Conservation (phyloP, 2,329 filamentous ascomycete species). For the Microdochium nivale region DNA sequence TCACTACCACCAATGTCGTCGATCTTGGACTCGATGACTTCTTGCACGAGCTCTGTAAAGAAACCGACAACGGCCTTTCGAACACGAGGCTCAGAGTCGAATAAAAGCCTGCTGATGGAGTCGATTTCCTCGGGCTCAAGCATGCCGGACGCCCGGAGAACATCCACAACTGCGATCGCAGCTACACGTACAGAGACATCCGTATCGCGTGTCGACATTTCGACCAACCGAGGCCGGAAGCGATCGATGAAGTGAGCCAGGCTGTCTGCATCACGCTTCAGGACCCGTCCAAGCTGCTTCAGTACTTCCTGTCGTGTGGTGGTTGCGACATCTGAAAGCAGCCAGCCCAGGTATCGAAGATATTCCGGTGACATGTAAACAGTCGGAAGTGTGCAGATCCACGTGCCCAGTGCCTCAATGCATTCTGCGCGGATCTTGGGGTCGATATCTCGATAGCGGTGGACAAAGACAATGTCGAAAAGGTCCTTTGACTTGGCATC, state of each 20-base stretch:
- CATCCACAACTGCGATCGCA: conserved; percentile 73
- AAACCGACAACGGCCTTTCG: conserved; percentile 85
- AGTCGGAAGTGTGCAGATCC: conserved; percentile 79
- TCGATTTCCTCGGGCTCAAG: conserved; percentile 90
- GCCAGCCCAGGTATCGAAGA: conserved; percentile 90
- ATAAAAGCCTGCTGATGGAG: conserved; percentile 76
- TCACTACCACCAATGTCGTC: conserved; percentile 81
- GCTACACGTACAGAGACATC: conserved; percentile 73
- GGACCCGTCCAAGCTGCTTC: conserved; percentile 71
- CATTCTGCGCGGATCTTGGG: conserved; percentile 83
- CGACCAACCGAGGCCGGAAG: conserved; percentile 78
- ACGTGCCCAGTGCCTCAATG: conserved; percentile 74
- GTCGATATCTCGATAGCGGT: conserved; percentile 92
- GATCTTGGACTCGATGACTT: conserved; percentile 68
- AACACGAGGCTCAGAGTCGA: conserved; percentile 76
- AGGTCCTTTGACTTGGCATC: conserved; percentile 72
- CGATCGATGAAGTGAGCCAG: conserved; percentile 89
- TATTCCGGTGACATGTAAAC: conserved; percentile 87
- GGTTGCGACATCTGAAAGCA: conserved; percentile 73
- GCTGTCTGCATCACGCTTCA: conserved; percentile 72
- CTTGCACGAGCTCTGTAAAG: conserved; percentile 80
- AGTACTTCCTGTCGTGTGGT: conserved; percentile 77
- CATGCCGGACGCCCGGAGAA: conserved; percentile 74
- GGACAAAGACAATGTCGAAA: conserved; percentile 88
- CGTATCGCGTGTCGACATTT: conserved; percentile 83